Conservation (phyloP, 2,329 filamentous ascomycete genomes). For the Epicoccum sorghinum region DNA sequence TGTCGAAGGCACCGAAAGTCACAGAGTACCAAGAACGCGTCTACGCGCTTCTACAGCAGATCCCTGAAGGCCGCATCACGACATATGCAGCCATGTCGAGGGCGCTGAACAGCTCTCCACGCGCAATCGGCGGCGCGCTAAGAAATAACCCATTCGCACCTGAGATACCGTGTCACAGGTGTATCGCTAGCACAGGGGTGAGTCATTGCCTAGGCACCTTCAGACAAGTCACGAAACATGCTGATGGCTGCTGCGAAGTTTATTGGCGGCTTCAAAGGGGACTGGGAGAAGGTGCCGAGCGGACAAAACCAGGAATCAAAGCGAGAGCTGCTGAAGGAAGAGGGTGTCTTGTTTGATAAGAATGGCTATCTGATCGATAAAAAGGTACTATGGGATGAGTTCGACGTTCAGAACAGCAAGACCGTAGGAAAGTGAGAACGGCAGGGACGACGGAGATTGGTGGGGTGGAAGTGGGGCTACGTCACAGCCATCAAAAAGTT, state of each 20-base stretch:
- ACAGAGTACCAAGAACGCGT: conserved; percentile 56
- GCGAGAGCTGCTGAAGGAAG: conserved; percentile 63
- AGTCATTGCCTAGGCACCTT: conserved; percentile 20
- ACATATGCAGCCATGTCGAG: conserved; percentile 77
- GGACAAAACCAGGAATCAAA: conserved; percentile 70
- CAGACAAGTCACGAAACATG: neutral
- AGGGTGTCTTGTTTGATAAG: conserved; percentile 69
- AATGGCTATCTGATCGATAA: conserved; percentile 64
- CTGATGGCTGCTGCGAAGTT: conserved; percentile 28
- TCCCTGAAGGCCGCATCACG: conserved; percentile 75
- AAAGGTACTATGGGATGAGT: conserved; percentile 52
- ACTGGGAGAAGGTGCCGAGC: conserved; percentile 66
- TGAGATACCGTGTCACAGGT: conserved; percentile 79
- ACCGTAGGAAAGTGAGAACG: conserved; percentile 15
- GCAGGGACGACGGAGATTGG: neutral
- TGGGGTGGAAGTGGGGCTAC: conserved; percentile 22
- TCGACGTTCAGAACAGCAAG: conserved; percentile 34
- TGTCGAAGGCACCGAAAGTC: conserved; percentile 36
- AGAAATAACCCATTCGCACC: conserved; percentile 82
- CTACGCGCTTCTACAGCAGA: conserved; percentile 75
- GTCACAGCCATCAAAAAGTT: conserved; percentile 25
- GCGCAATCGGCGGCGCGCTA: conserved; percentile 79
- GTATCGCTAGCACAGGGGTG: conserved; percentile 74
- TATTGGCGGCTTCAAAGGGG: conserved; percentile 73
- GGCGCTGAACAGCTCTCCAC: conserved; percentile 71